These are phyloP conservation scores for Suillus subaureus DNA, from an alignment of 768 basidiomycete genomes.

Conservation along the genomic window DNA sequence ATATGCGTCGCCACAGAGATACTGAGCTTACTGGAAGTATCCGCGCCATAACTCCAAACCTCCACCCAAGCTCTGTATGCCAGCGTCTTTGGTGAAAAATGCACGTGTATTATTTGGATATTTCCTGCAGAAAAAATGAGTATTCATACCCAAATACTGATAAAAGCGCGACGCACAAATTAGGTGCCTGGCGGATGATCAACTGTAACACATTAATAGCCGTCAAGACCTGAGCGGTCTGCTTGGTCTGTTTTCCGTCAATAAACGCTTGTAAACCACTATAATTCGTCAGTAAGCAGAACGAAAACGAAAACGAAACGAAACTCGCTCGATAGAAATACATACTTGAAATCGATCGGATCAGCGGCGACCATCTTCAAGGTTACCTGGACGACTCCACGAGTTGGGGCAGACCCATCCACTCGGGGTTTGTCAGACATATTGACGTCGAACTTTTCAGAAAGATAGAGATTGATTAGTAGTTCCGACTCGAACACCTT, in stretches of 20 bases:
- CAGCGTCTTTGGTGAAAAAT: slow-evolving; percentile 42
- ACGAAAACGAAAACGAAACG: too few species aligned
- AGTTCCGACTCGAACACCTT: background rate
- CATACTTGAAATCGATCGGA: slow-evolving; percentile 39
- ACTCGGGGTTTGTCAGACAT: slow-evolving; percentile 28
- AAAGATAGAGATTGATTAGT: background rate
- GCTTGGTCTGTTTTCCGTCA: slow-evolving; percentile 24
- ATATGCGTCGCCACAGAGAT: background rate
- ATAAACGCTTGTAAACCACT: slow-evolving; percentile 31
- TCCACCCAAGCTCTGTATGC: slow-evolving; percentile 27
- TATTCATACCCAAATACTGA: background rate
- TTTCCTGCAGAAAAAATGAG: slow-evolving; percentile 30
- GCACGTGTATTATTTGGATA: slow-evolving; percentile 49
- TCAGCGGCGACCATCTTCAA: slow-evolving; percentile 43
- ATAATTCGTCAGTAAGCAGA: background rate
- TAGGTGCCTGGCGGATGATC: slow-evolving; percentile 48
- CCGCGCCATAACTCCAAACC: slow-evolving; percentile 50
- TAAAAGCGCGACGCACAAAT: slow-evolving; percentile 37
- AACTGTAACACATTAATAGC: slow-evolving; percentile 52
- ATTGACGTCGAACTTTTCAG: slow-evolving; percentile 37
- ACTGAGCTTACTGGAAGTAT: slow-evolving; percentile 48
- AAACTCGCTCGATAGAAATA: background rate
- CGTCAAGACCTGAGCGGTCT: slow-evolving; percentile 31
- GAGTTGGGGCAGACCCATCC: slow-evolving; percentile 17
- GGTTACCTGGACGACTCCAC: slow-evolving; percentile 33